Conservation (phyloP, 1,139 yeast species). For the Taphrina wiesneri region DNA sequence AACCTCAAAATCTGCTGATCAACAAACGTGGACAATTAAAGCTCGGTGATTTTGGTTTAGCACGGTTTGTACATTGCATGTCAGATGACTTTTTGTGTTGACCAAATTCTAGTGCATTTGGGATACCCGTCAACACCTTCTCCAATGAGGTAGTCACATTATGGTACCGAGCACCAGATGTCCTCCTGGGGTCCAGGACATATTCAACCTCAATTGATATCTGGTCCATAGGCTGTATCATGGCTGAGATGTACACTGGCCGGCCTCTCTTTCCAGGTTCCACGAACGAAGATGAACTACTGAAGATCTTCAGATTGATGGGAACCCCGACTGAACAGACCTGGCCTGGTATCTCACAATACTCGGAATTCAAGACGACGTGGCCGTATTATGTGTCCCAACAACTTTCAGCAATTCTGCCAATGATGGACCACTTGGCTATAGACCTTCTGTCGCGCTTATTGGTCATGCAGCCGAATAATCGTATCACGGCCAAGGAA, state of each 20-base stretch:
- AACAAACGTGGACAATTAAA: constrained; percentile 86
- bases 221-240: constrained; percentile 98
- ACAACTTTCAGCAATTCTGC: constrained; percentile 74
- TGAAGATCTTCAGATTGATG: constrained; percentile 63
- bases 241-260: constrained; percentile 99
- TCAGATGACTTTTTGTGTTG: not conserved
- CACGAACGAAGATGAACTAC: constrained; percentile 90
- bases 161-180: constrained; percentile 99
- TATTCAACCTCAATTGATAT: constrained; percentile 95
- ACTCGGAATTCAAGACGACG: constrained; percentile 80
- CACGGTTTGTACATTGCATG: constrained; percentile 54
- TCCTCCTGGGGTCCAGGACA: constrained; percentile 87
- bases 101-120: constrained; percentile 62
- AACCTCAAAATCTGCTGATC: constrained; percentile 90
- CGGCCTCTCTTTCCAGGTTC: constrained; percentile 95
- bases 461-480: constrained; percentile 89
- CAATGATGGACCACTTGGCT: constrained; percentile 75
- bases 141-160: constrained; percentile 96
- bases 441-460: constrained; percentile 73
- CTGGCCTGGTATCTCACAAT: constrained; percentile 89
- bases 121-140: constrained; percentile 95
- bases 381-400: constrained; percentile 81
- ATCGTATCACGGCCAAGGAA: constrained; percentile 84
- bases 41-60: constrained; percentile 95
- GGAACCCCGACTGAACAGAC: constrained; percentile 95